phyloP scores from a whole-genome alignment of 495 filamentous ascomycete genomes.

The Wilcoxina mikolae region DNA sequence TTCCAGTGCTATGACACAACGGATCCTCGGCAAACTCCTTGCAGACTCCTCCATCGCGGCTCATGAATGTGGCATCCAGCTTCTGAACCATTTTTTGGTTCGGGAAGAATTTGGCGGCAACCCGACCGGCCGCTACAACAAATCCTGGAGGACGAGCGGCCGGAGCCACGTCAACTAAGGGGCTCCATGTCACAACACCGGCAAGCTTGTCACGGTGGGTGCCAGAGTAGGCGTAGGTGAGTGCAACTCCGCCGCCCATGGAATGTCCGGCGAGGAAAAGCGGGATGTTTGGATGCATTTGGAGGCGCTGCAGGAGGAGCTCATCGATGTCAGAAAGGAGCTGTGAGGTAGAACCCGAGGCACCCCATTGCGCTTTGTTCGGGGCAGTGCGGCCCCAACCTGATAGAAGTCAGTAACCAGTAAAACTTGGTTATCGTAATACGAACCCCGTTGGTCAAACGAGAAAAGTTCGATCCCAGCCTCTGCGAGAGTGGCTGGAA shows the following conservation, averaged over 20 bases:
- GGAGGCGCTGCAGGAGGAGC: constrained; percentile 40
- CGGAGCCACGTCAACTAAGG: constrained; percentile 54
- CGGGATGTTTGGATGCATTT: constrained; percentile 34
- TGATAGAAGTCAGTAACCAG: constrained; percentile 12
- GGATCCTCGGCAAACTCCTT: constrained; percentile 43
- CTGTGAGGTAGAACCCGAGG: constrained; percentile 51
- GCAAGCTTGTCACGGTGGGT: constrained; percentile 23
- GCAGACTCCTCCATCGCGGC: constrained; percentile 46
- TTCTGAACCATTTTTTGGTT: constrained; percentile 48
- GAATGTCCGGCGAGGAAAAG: constrained; percentile 81
- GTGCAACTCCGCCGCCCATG: constrained; percentile 58
- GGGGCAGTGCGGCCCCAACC: constrained; percentile 41
- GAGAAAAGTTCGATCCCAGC: constrained; percentile 56
- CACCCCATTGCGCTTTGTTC: constrained; percentile 41
- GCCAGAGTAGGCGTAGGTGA: constrained; percentile 36
- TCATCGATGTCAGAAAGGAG: constrained; percentile 65
- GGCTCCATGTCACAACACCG: constrained; percentile 35
- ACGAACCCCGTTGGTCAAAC: constrained; percentile 66
- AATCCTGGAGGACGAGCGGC: constrained; percentile 43
- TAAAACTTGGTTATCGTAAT: too few species aligned
- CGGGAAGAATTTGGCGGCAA: constrained; percentile 42
- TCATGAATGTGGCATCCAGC: constrained; percentile 44
- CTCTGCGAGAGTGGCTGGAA: constrained; percentile 54
- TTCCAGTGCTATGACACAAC: constrained; percentile 64
- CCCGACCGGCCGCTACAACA: constrained; percentile 43